Evolutionary conservation across 352 stramenopile species (phyloP), one percentile per base, ranked within the genome.

Genomic region (Thalassiosira allenii): DNA sequence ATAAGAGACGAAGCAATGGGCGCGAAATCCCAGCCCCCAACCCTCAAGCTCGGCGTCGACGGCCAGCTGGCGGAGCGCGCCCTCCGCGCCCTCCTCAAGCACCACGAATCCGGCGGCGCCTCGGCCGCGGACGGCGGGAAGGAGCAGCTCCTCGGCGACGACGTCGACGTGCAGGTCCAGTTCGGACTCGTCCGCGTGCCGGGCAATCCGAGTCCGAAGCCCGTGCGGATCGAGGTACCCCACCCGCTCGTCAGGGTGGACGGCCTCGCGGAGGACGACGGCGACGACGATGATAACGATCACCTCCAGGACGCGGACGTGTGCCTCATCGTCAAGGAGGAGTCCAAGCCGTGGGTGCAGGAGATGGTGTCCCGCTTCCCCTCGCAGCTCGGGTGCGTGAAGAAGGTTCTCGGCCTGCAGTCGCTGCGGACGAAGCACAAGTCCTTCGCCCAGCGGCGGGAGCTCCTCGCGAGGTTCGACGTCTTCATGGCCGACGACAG

Each of bases 401-500:
- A 91, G 53, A 94, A 94, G 58, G 87, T 94, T 3, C 68, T 94
- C 27, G 72, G 51, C 0, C 49, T 94, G 9, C 30, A 81, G 23
- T 91, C 83, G 9, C 57, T 94, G 12, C 81, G 90, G 30, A 88
- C 78, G 2, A 93, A 94, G 63, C 83, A 93, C 79, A 75, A 75
- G 11, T 59, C 47, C 5, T 93, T 79, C 51, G 49, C 86, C 2
- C 88, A 93, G 65, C 78, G 79, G 49, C 71, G 90, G 34, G 73
- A 87, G 17, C 72, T 95, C 0, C 49, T 94, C 4, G 56, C 68
- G 37, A 68, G 84, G 58, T 96, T 93, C 67, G 91, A 95, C 73
- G 37, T 95, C 34, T 97, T 97, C 76, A 87, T 96, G 59, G 90
- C 90, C 6, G 94, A 97, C 76, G 93, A 97, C 81, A 81, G 94